Evolutionary conservation across 2,329 filamentous ascomycete species (phyloP).

Genomic region (Colletotrichum sp.): DNA sequence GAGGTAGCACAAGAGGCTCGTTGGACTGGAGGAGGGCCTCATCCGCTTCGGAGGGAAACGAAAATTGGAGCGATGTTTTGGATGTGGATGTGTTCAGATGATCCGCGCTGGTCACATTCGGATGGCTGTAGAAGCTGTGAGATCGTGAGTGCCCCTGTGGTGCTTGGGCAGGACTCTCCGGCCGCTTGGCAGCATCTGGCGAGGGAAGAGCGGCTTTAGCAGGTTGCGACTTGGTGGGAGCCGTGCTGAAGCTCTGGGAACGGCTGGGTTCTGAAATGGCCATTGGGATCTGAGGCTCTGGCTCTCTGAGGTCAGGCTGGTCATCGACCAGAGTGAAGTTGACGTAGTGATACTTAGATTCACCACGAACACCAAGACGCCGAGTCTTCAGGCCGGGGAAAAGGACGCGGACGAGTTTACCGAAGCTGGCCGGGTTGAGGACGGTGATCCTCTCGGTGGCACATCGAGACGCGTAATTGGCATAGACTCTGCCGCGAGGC

Average conservation of each 20-base stretch:
- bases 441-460: conserved; percentile 93
- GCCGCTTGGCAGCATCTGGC: conserved; percentile 28
- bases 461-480: conserved; percentile 92
- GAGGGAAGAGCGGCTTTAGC: conserved; percentile 28
- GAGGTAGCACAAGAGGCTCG: conserved; percentile 80
- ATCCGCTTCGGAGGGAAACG: conserved; percentile 64
- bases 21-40: conserved; percentile 62
- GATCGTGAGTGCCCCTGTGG: conserved; percentile 34
- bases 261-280: conserved; percentile 56
- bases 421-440: conserved; percentile 95
- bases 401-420: conserved; percentile 93
- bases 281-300: conserved; percentile 49
- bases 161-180: conserved; percentile 11
- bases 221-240: conserved; percentile 26
- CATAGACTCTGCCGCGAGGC: conserved; percentile 90
- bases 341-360: conserved; percentile 98
- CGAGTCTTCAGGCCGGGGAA: conserved; percentile 95
- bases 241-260: conserved; percentile 56
- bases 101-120: conserved; percentile 60
- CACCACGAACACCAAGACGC: conserved; percentile 88
- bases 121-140: conserved; percentile 65
- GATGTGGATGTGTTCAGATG: conserved; percentile 60
- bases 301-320: conserved; percentile 51
- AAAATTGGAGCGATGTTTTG: conserved; percentile 64
- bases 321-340: conserved; percentile 68